These are phyloP conservation scores for Microcyclospora tardicrescens DNA, from an alignment of 2,329 filamentous ascomycete species.

Conservation along the genomic window DNA sequence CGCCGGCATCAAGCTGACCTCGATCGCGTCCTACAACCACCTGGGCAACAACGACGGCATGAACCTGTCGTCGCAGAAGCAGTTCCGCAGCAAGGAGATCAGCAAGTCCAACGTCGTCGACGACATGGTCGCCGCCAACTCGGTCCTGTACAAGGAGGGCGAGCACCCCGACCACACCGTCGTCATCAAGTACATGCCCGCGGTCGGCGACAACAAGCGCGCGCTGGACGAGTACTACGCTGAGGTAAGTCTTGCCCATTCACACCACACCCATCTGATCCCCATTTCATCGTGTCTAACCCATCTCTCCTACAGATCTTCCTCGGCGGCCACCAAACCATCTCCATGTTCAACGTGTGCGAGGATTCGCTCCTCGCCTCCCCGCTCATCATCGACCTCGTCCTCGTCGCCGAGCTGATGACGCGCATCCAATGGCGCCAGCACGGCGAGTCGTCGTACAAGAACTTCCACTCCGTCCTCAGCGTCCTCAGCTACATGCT, in stretches of 20 bases:
- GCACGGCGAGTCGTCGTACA: slow-evolving; percentile 54
- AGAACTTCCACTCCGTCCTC: slow-evolving; percentile 91
- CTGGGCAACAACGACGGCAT: slow-evolving; percentile 98
- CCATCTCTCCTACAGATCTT: slow-evolving; percentile 51
- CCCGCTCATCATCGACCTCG: slow-evolving; percentile 92
- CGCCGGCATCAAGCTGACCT: slow-evolving; percentile 96
- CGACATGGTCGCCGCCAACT: slow-evolving; percentile 97
- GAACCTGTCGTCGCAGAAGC: slow-evolving; percentile 93
- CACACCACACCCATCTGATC: background rate
- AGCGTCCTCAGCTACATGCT: slow-evolving; percentile 99
- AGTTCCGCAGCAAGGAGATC: slow-evolving; percentile 99
- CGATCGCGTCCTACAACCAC: slow-evolving; percentile 98
- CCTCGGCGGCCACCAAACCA: slow-evolving; percentile 95
- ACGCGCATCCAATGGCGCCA: slow-evolving; percentile 85
- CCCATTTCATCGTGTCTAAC: background rate
- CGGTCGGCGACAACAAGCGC: slow-evolving; percentile 97
- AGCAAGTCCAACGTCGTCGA: slow-evolving; percentile 99
- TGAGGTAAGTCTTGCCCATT: slow-evolving; percentile 37
- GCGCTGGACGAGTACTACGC: slow-evolving; percentile 98
- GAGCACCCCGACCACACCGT: slow-evolving; percentile 98
- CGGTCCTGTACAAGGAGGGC: slow-evolving; percentile 73
- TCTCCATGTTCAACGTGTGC: slow-evolving; percentile 96
- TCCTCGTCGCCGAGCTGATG: slow-evolving; percentile 92
- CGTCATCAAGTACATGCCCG: slow-evolving; percentile 99
- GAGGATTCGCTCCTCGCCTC: slow-evolving; percentile 95